A percentile compares a stretch with the other conserved stretches of the same genome.
Conservation (phyloP, 192 early-diverging fungal genomes). For the Fimicolochytrium jonesii region DNA sequence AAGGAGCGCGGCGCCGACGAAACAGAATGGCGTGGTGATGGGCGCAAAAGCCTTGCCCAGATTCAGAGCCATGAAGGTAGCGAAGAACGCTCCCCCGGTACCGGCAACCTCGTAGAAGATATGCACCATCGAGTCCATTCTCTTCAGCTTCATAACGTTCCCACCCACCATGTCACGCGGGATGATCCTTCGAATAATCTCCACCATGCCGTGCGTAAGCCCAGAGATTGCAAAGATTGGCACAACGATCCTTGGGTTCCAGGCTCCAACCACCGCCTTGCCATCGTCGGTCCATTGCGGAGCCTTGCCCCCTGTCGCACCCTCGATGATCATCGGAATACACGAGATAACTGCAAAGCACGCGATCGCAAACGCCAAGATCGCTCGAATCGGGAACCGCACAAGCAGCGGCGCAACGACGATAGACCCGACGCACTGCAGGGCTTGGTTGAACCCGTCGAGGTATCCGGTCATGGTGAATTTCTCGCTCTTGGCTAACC, state of each 20-base stretch:
- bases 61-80: slow-evolving; percentile 34
- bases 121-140: slow-evolving; percentile 57
- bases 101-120: slow-evolving; percentile 58
- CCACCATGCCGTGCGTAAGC: slow-evolving; percentile 51
- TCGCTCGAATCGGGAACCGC: slow-evolving; percentile 34
- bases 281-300: slow-evolving; percentile 3
- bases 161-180: slow-evolving; percentile 60
- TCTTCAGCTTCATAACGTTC: slow-evolving; percentile 54
- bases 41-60: slow-evolving; percentile 47
- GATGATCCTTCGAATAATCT: slow-evolving; percentile 58
- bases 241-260: slow-evolving; percentile 36
- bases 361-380: slow-evolving; percentile 42
- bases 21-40: slow-evolving; percentile 44
- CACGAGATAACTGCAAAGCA: slow-evolving; percentile 41
- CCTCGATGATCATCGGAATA: slow-evolving; percentile 51
- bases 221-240: slow-evolving; percentile 48
- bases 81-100: slow-evolving; percentile 53
- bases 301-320: slow-evolving; percentile 42
- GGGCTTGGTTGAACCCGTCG: slow-evolving; percentile 45
- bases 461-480: slow-evolving; percentile 27
- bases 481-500: slow-evolving; percentile 19
- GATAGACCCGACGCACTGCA: slow-evolving; percentile 51
- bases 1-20: slow-evolving; percentile 35
- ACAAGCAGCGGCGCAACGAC: slow-evolving; percentile 47
- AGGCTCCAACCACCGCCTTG: slow-evolving; percentile 27